Percentiles rank a stretch among this genome's conserved stretches.
Conservation (phyloP, 345 rosid genomes). For the Balakata baccata region DNA sequence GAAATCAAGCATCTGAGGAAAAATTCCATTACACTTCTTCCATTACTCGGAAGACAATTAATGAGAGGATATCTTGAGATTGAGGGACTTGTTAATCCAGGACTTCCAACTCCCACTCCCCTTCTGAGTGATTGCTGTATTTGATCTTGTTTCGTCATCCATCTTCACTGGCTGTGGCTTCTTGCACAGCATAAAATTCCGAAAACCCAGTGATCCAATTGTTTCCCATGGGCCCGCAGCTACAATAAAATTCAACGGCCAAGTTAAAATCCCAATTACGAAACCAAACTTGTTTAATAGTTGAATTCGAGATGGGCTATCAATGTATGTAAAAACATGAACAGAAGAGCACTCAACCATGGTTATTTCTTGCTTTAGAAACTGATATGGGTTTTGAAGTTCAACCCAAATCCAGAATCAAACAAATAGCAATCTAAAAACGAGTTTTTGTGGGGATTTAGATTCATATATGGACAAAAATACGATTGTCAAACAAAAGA, state of each 20-base stretch:
- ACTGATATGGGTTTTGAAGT: neutral
- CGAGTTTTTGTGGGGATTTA: neutral
- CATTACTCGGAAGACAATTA: constrained; percentile 10
- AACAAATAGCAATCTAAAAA: neutral
- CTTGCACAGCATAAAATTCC: constrained; percentile 89
- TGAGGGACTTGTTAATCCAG: constrained; percentile 88
- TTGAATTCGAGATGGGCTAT: neutral
- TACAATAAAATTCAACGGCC: constrained; percentile 25
- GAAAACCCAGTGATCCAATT: constrained; percentile 69
- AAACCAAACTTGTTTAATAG: neutral
- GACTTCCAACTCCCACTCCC: constrained; percentile 74
- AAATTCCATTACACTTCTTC: too few relatives aligned
- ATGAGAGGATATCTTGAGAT: constrained; percentile 64
- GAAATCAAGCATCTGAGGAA: neutral
- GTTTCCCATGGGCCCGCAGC: constrained; percentile 73
- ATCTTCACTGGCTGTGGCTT: constrained; percentile 55
- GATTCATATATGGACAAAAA: neutral
- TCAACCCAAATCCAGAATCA: neutral
- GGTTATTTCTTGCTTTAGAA: too few relatives aligned
- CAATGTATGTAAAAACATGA: neutral
- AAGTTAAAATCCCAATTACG: too few relatives aligned
- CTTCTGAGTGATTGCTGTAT: constrained; percentile 43
- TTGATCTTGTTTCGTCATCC: constrained; percentile 31
- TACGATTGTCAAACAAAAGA: neutral
- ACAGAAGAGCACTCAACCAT: neutral